Evolutionary conservation across 148 eudicot species (phyloP).

Genomic region (Rheum nobile): DNA sequence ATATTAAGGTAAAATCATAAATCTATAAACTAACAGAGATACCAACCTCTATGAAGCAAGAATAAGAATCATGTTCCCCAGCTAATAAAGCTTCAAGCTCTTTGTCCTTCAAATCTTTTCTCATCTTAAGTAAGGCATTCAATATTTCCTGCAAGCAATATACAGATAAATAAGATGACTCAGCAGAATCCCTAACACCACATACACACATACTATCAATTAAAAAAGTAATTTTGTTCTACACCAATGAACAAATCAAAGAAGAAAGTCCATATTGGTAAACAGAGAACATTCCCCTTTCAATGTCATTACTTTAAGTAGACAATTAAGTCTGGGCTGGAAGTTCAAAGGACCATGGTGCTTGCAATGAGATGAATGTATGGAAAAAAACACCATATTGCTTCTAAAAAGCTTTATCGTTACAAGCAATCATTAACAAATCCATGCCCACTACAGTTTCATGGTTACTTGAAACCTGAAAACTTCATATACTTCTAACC

Average conservation of each 20-base stretch:
- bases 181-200: background rate
- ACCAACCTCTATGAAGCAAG: conserved; percentile 91
- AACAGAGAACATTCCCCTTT: background rate
- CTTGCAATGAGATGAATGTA: background rate
- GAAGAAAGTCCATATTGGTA: background rate
- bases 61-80: conserved; percentile 80
- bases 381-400: background rate
- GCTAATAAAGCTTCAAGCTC: conserved; percentile 86
- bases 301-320: background rate
- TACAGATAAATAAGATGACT: conserved; percentile 2
- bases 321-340: background rate
- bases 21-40: background rate
- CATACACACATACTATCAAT: background rate
- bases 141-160: conserved; percentile 49
- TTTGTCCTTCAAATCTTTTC: conserved; percentile 69
- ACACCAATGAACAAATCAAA: background rate
- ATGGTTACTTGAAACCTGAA: background rate
- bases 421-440: background rate
- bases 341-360: background rate
- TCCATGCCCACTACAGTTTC: background rate
- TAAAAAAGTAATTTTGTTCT: background rate
- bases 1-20: background rate
- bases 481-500: background rate
- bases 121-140: conserved; percentile 64
- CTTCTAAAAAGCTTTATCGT: background rate